A percentile compares a stretch with the other conserved stretches of the same genome.
phyloP scores from a whole-genome alignment of 1,139 yeast species.

The Spathaspora jeffriesii region DNA sequence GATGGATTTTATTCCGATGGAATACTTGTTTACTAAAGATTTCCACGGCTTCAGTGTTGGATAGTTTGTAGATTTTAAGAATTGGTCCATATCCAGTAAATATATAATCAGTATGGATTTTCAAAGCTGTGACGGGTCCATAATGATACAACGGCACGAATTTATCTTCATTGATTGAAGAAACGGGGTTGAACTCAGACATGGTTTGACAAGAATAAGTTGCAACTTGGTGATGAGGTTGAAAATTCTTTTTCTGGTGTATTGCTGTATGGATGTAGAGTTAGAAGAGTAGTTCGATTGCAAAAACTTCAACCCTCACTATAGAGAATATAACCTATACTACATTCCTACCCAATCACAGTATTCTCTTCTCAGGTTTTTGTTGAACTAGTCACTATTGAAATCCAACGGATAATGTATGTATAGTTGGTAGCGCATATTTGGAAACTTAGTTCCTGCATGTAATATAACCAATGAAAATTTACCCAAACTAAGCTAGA shows the following conservation, averaged over 20 bases:
- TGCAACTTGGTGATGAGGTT: conserved; percentile 3
- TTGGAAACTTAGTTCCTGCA: conserved; percentile 4
- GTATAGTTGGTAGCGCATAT: neutral
- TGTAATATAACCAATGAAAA: conserved; percentile 5
- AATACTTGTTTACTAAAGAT: conserved; percentile 52
- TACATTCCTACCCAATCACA: neutral
- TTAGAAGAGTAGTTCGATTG: neutral
- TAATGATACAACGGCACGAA: conserved; percentile 41
- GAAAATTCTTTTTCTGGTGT: neutral
- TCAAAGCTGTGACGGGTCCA: conserved; percentile 77
- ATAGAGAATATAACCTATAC: neutral
- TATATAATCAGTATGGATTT: conserved; percentile 39
- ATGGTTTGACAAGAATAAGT: conserved; percentile 5
- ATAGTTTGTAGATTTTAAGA: conserved; percentile 54
- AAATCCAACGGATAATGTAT: no score
- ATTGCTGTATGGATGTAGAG: neutral
- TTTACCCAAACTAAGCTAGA: neutral
- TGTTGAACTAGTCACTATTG: no score
- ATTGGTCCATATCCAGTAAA: conserved; percentile 79
- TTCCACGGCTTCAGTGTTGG: conserved; percentile 14
- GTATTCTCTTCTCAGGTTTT: neutral
- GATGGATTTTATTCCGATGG: conserved; percentile 76
- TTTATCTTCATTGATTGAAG: conserved; percentile 20
- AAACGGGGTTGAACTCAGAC: conserved; percentile 12
- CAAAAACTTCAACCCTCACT: neutral